Percentiles rank a stretch among this genome's conserved stretches.
These are phyloP conservation scores for Petrea volubilis DNA, from an alignment of 257 asterid species.

Conservation along the genomic window DNA sequence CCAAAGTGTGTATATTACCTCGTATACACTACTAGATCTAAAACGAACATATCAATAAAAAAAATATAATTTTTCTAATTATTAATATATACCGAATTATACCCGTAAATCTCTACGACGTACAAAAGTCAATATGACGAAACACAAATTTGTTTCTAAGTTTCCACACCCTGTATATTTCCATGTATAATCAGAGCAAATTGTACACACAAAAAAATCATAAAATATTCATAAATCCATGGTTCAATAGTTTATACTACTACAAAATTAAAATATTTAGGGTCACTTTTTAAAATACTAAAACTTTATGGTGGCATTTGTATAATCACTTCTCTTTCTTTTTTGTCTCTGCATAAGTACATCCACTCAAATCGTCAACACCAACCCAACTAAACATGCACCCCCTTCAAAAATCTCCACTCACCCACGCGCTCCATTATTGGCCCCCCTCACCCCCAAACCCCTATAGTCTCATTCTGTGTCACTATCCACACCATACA, in stretches of 20 bases:
- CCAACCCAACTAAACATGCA: slow-evolving; percentile 43
- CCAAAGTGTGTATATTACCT: too few species aligned
- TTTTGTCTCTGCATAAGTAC: background rate
- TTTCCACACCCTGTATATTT: background rate
- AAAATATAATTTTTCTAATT: too few species aligned
- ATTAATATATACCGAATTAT: too few species aligned
- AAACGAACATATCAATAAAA: too few species aligned
- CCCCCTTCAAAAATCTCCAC: slow-evolving; percentile 4
- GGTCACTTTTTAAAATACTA: background rate
- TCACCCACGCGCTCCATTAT: slow-evolving; percentile 31
- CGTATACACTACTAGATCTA: too few species aligned
- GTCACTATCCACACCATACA: slow-evolving; percentile 14
- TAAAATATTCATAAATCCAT: background rate
- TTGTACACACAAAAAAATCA: background rate
- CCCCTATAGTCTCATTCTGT: slow-evolving; percentile 26
- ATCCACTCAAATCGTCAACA: slow-evolving; percentile 39
- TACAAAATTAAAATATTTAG: background rate
- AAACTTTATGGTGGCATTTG: slow-evolving; percentile 22
- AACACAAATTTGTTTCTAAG: too few species aligned
- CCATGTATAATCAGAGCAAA: background rate
- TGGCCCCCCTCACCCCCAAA: slow-evolving; percentile 22
- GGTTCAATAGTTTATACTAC: background rate
- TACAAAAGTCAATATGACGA: too few species aligned
- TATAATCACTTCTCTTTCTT: background rate
- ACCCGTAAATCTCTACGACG: too few species aligned